These are phyloP conservation scores for Plasmodium sp. DNA, from an alignment of 169 alveolate genomes.

Conservation along the genomic window DNA sequence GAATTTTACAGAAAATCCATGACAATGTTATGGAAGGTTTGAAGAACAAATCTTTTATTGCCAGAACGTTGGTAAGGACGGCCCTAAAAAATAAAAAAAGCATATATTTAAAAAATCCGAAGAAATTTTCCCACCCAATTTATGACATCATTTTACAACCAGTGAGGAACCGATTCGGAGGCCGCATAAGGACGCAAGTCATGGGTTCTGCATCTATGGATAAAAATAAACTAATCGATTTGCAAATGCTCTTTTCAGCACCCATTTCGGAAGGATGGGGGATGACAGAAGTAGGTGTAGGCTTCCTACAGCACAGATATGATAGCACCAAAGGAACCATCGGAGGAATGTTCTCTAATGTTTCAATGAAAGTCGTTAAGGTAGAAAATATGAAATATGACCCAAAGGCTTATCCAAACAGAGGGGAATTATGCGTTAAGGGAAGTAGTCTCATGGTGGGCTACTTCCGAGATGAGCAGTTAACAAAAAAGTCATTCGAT, in stretches of 20 bases:
- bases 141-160: slow-evolving; percentile 81
- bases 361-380: slow-evolving; percentile 77
- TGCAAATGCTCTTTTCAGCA: slow-evolving; percentile 78
- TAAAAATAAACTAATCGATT: slow-evolving; percentile 74
- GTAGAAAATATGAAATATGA: slow-evolving; percentile 81
- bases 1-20: slow-evolving; percentile 82
- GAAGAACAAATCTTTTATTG: slow-evolving; percentile 73
- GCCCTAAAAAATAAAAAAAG: slow-evolving; percentile 76
- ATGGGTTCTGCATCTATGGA: slow-evolving; percentile 85
- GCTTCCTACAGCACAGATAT: slow-evolving; percentile 78
- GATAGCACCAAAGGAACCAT: slow-evolving; percentile 83
- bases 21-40: slow-evolving; percentile 82
- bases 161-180: slow-evolving; percentile 81
- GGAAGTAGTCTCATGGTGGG: slow-evolving; percentile 91
- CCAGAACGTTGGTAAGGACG: slow-evolving; percentile 76
- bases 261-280: slow-evolving; percentile 88
- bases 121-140: slow-evolving; percentile 64
- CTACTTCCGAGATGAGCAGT: slow-evolving; percentile 88
- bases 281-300: slow-evolving; percentile 83
- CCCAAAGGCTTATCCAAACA: slow-evolving; percentile 79
- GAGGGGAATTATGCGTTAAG: slow-evolving; percentile 86
- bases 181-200: slow-evolving; percentile 78
- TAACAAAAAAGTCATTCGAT: slow-evolving; percentile 90
- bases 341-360: slow-evolving; percentile 83
- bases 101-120: slow-evolving; percentile 69